Base-by-base conservation (phyloP, 192 early-diverging fungal genomes). In the Entophlyctis luteolus region DNA sequence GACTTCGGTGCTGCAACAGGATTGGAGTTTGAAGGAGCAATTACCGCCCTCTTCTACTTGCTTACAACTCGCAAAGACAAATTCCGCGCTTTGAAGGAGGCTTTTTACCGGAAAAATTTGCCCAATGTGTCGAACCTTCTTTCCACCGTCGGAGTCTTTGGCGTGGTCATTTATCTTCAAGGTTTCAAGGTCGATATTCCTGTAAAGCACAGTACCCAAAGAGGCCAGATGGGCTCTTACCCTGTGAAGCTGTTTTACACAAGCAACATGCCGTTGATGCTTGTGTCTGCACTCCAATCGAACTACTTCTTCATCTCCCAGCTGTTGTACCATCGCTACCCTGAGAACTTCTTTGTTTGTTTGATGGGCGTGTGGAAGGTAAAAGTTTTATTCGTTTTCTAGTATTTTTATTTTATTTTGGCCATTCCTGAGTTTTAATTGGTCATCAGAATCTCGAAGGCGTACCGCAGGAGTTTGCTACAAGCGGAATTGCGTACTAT, bases 231-330 rank as follows among this genome's bases (percentile, higher is more conserved):
- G 71, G 95, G 96, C 29, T 86, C 93, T 62, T 99, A 95, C 84
- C 98, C 98, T 55, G 87, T 99, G 88, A 99, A 99, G 87, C 83
- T 99, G 46, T 98, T 99, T 81, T 99, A 99, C 86, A 99, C 98
- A 35, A 98, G 95, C 70, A 99, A 98, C 86, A 98, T 99, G 98
- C 93, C 97, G 52, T 98, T 99, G 74, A 98, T 99, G 97, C 89
- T 97, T 60, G 95, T 98, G 80, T 98, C 95, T 32, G 94, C 98
- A 39, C 81, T 99, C 65, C 90, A 93, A 37, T 96, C 94, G 58
- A 92, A 99, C 71, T 82, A 96, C 59, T 99, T 96, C 77, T 91
- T 99, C 84, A 93, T 99, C 77, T 96, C 94, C 27, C 98, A 99
- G 86, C 85, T 98, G 78, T 83, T 98, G 65, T 96, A 91, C 89